Conservation (phyloP, 768 basidiomycete genomes). For the Crepidotus variabilis region DNA sequence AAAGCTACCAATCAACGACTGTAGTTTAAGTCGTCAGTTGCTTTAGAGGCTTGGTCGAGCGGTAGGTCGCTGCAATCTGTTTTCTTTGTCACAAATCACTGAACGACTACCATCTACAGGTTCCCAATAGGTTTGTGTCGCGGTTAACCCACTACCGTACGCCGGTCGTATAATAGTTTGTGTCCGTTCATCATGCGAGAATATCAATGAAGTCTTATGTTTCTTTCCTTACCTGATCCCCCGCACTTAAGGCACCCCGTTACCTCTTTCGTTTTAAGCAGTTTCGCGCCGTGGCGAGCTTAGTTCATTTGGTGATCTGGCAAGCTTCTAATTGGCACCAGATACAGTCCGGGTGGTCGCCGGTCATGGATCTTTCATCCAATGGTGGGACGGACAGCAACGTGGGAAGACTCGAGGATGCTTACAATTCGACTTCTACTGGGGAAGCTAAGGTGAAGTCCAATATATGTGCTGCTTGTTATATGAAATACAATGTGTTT, state of each 20-base stretch:
- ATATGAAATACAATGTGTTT: background rate
- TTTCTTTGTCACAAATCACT: background rate
- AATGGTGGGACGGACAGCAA: no score
- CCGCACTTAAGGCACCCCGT: no score
- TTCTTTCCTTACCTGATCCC: no score
- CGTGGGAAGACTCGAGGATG: no score
- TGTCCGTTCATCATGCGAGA: background rate
- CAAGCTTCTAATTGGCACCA: no score
- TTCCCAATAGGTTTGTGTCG: background rate
- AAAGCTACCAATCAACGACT: background rate
- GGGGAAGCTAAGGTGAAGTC: no score
- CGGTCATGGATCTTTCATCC: no score
- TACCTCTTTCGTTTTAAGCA: no score
- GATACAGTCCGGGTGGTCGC: no score
- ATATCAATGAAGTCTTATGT: background rate
- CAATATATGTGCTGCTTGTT: background rate
- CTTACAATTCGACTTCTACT: no score
- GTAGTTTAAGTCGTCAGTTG: background rate
- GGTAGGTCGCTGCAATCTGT: background rate
- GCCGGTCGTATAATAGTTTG: background rate
- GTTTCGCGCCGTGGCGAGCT: no score
- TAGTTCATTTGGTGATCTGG: no score
- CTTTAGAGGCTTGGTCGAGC: background rate
- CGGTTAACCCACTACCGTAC: background rate
- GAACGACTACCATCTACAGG: background rate